Evolutionary conservation across 2,329 filamentous ascomycete genomes (phyloP).

Genomic region (Aspergillus clavatus): DNA sequence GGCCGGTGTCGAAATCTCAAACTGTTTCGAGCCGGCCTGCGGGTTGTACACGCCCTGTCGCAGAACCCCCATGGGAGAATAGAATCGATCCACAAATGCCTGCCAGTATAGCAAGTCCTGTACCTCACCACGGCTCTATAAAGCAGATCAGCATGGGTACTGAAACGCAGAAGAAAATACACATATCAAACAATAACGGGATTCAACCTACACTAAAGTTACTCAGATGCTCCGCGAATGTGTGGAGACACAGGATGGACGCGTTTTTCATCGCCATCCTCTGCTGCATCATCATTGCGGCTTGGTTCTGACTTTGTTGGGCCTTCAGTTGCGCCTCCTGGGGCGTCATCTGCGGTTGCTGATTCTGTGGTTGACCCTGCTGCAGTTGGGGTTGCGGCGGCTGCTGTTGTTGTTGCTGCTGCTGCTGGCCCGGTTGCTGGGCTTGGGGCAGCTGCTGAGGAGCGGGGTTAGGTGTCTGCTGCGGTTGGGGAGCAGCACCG

Average conservation of each 20-base stretch:
- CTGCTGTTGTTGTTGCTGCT: constrained; percentile 27
- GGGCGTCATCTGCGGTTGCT: constrained; percentile 36
- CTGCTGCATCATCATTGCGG: constrained; percentile 37
- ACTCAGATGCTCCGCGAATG: constrained; percentile 54
- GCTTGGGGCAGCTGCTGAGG: constrained; percentile 36
- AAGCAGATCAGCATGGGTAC: constrained; percentile 10
- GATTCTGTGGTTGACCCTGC: constrained; percentile 30
- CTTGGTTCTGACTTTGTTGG: constrained; percentile 35
- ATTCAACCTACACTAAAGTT: constrained; percentile 51
- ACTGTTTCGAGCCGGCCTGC: constrained; percentile 66
- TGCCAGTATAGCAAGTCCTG: constrained; percentile 75
- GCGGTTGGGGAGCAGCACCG: constrained; percentile 30
- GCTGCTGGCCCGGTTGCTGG: constrained; percentile 28
- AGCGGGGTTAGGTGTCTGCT: constrained; percentile 33
- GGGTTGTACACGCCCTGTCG: constrained; percentile 60
- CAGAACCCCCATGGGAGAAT: constrained; percentile 70
- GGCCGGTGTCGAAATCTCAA: constrained; percentile 76
- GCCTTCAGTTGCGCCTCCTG: constrained; percentile 40
- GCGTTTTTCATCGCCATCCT: constrained; percentile 38
- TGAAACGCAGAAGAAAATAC: neutral
- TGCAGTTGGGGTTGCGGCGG: constrained; percentile 26
- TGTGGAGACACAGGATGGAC: constrained; percentile 50
- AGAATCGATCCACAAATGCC: constrained; percentile 73
- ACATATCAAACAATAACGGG: neutral
- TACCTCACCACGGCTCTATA: constrained; percentile 53